These are phyloP conservation scores for Fonsecaea multimorphosa DNA, from an alignment of 2,329 filamentous ascomycete species.

Conservation along the genomic window DNA sequence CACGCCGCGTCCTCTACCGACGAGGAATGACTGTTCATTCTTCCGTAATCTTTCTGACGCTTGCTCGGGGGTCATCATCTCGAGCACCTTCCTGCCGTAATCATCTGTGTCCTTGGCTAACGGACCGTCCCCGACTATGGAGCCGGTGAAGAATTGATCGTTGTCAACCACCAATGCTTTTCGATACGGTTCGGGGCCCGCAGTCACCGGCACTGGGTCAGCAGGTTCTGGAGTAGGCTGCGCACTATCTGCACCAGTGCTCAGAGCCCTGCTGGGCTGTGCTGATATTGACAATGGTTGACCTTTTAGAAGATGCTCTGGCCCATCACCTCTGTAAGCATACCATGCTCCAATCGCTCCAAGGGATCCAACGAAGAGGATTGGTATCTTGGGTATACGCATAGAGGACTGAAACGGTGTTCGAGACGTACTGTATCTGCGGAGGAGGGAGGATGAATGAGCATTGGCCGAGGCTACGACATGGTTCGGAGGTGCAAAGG, in stretches of 20 bases:
- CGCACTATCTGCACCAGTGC: slow-evolving; percentile 30
- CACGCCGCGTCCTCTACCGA: slow-evolving; percentile 87
- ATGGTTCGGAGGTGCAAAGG: slow-evolving; percentile 48
- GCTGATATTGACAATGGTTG: slow-evolving; percentile 37
- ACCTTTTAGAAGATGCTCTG: slow-evolving; percentile 31
- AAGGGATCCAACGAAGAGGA: slow-evolving; percentile 55
- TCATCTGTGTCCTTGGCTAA: slow-evolving; percentile 87
- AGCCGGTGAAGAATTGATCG: slow-evolving; percentile 86
- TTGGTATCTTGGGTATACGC: slow-evolving; percentile 56
- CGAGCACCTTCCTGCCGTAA: slow-evolving; percentile 81
- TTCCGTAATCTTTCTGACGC: slow-evolving; percentile 86
- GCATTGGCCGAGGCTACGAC: slow-evolving; percentile 43
- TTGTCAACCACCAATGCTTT: slow-evolving; percentile 84
- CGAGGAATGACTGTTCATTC: slow-evolving; percentile 88
- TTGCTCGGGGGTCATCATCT: slow-evolving; percentile 96
- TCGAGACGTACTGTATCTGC: slow-evolving; percentile 46
- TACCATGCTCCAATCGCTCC: slow-evolving; percentile 58
- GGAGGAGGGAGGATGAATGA: slow-evolving; percentile 42
- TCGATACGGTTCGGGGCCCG: slow-evolving; percentile 61
- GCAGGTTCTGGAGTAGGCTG: slow-evolving; percentile 33
- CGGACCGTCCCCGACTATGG: slow-evolving; percentile 82
- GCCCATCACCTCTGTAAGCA: slow-evolving; percentile 51
- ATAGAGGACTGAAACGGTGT: slow-evolving; percentile 53
- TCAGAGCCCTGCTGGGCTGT: slow-evolving; percentile 31
- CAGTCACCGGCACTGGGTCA: slow-evolving; percentile 45